Base-by-base conservation (phyloP, 2,329 filamentous ascomycete species). In the Fusarium vanettenii region DNA sequence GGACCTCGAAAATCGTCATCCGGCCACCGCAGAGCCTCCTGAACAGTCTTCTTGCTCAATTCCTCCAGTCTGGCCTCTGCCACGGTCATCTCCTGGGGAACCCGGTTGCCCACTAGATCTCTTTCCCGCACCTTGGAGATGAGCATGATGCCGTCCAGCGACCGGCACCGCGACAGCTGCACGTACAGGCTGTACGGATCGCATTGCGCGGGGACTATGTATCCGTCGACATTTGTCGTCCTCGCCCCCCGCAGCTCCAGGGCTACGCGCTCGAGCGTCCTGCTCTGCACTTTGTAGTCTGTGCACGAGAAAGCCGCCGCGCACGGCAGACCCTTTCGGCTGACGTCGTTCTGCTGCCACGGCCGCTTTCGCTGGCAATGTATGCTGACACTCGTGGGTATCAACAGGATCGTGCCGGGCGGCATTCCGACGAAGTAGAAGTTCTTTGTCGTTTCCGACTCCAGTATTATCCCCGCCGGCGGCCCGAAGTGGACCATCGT, bases 391-490 rank as follows among this genome's bases (percentile, higher is more conserved):
- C 50, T 57, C 6, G 48, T 64, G 8, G 62, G 62, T 48, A 27
- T 57, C n/a, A 64, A 31, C 11, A 63, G 60, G 43, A 63, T 52
- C 6, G 43, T 63, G 20, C 60, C 29, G 29, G 60, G 43, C 37
- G 62, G 62, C 52, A 65, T 65, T 5, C 62, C 33, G 35, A 56
- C 61, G 61, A 64, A 64, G 35, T 31, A 18, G 48, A 64, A 35
- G 27, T 64, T 33, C 18, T 20, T 41, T n/a, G 29, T 59, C 27
- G 37, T 29, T 29, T 59, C 50, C 8, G 50, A 48, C 25, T 13
- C 25, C 8, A 57, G 16, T 27, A 64, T 10, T n/a, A 65, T 59
- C 37, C 62, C 50, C 20, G 62, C 62, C n/a, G 62, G 62, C 5
- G 50, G 62, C 35, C 62, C 41, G 20, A 65, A 65, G 52, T 65